Evolutionary conservation across 225 moss, liverwort and hornwort species (phyloP).

Genomic region (Marchantia paleacea): DNA sequence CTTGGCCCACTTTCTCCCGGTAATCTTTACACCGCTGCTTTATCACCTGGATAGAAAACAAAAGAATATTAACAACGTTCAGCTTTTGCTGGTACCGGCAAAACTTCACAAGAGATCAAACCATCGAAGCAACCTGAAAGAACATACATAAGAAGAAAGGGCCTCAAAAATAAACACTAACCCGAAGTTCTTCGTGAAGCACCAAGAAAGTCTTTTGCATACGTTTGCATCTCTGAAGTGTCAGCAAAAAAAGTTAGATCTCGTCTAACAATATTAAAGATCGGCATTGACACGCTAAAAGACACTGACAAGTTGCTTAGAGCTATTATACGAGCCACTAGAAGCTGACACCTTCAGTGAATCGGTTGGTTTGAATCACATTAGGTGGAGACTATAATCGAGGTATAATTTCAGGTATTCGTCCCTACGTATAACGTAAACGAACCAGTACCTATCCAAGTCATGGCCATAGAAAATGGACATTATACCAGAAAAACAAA

Average conservation of each 20-base stretch:
- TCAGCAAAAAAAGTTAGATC: neutral
- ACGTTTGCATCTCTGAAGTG: slow-evolving; percentile 40
- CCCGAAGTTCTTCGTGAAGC: slow-evolving; percentile 43
- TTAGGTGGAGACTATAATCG: too few species aligned
- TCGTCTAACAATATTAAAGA: neutral
- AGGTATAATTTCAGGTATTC: too few species aligned
- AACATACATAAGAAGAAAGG: too few species aligned
- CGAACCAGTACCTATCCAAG: too few species aligned
- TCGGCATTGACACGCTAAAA: neutral
- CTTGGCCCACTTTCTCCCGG: slow-evolving; percentile 33
- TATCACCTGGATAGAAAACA: slow-evolving; percentile 30
- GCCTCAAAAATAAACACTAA: neutral
- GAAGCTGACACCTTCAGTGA: neutral
- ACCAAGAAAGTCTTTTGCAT: slow-evolving; percentile 38
- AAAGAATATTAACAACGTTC: neutral
- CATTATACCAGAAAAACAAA: too few species aligned
- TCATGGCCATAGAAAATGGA: too few species aligned
- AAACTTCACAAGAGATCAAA: neutral
- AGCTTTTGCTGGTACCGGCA: neutral
- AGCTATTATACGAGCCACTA: neutral
- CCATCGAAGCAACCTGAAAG: neutral
- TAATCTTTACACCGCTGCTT: slow-evolving; percentile 48
- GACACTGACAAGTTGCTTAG: neutral
- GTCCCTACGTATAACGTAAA: too few species aligned
- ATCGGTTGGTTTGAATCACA: too few species aligned